These are phyloP conservation scores for Aureobasidium pullulans DNA, from an alignment of 2,329 filamentous ascomycete species.

Conservation along the genomic window DNA sequence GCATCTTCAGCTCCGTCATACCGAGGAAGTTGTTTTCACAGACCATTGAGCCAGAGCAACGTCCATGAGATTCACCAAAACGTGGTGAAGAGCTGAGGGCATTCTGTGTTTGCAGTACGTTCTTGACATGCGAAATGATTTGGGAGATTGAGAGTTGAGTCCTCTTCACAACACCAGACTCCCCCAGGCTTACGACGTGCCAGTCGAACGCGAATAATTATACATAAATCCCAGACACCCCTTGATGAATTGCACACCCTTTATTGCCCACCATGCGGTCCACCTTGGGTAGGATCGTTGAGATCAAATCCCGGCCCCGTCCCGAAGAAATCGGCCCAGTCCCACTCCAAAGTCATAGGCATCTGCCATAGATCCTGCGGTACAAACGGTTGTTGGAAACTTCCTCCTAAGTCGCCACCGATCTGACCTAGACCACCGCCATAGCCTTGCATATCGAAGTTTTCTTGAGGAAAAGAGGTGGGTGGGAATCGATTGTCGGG, in stretches of 20 bases:
- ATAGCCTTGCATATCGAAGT: slow-evolving; percentile 15
- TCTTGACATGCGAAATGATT: too few species aligned
- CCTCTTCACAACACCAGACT: not conserved
- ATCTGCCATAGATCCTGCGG: slow-evolving; percentile 92
- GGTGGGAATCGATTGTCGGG: not conserved
- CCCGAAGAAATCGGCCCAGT: slow-evolving; percentile 48
- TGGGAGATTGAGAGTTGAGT: not conserved
- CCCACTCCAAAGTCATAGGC: slow-evolving; percentile 95
- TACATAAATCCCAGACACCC: not conserved
- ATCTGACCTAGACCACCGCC: not conserved
- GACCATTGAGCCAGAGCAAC: too few species aligned
- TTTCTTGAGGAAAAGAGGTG: slow-evolving; percentile 10
- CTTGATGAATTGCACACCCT: not conserved
- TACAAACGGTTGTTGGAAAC: slow-evolving; percentile 78
- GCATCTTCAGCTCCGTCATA: not conserved
- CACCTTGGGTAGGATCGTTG: not conserved
- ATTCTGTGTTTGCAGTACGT: too few species aligned
- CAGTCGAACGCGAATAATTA: not conserved
- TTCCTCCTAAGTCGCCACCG: slow-evolving; percentile 24
- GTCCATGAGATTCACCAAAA: not conserved
- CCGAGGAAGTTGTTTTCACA: not conserved
- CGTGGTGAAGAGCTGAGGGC: too few species aligned
- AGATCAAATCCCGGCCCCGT: slow-evolving; percentile 13
- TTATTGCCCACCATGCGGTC: not conserved
- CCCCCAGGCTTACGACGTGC: not conserved